Evolutionary conservation across 139 green algal genomes (phyloP).

Genomic region (Tetradesmus obliquus): DNA sequence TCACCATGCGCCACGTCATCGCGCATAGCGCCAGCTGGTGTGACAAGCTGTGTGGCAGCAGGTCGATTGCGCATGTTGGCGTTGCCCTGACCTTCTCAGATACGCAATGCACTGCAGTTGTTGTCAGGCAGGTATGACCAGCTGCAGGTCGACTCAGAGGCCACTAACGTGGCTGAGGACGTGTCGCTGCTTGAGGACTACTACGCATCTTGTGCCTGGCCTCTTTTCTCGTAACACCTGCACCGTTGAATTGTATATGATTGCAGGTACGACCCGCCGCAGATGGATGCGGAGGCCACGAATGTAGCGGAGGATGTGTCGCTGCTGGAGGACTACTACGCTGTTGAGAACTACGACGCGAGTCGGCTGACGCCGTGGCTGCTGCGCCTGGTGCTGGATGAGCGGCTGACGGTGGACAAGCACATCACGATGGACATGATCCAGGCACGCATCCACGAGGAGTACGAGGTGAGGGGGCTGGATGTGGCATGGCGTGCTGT

Average conservation of each 20-base stretch:
- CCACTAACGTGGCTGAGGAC: constrained; percentile 94
- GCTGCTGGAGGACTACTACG: constrained; percentile 82
- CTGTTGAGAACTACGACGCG: constrained; percentile 82
- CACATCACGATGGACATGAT: constrained; percentile 85
- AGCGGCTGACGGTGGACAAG: constrained; percentile 97
- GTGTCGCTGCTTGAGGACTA: constrained; percentile 87
- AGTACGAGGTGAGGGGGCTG: constrained; percentile 33
- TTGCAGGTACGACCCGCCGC: constrained; percentile 71
- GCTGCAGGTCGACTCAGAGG: constrained; percentile 53
- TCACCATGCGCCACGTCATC: background rate
- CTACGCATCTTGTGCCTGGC: constrained; percentile 79
- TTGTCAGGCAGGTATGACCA: constrained; percentile 67
- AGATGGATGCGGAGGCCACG: constrained; percentile 67
- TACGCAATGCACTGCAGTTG: too few species aligned
- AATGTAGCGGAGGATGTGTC: constrained; percentile 93
- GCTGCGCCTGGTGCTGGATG: constrained; percentile 95
- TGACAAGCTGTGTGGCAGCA: background rate
- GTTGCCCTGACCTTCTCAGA: too few species aligned
- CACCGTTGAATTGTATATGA: background rate
- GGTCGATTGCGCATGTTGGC: background rate
- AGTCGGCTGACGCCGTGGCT: constrained; percentile 92
- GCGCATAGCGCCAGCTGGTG: background rate
- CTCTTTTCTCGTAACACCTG: constrained; percentile 43
- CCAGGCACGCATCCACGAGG: constrained; percentile 17
- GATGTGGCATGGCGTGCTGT: constrained; percentile 42